A percentile compares a stretch with the other conserved stretches of the same genome.
phyloP scores from a whole-genome alignment of 1,139 yeast species.

The Meyerozyma guilliermondii region DNA sequence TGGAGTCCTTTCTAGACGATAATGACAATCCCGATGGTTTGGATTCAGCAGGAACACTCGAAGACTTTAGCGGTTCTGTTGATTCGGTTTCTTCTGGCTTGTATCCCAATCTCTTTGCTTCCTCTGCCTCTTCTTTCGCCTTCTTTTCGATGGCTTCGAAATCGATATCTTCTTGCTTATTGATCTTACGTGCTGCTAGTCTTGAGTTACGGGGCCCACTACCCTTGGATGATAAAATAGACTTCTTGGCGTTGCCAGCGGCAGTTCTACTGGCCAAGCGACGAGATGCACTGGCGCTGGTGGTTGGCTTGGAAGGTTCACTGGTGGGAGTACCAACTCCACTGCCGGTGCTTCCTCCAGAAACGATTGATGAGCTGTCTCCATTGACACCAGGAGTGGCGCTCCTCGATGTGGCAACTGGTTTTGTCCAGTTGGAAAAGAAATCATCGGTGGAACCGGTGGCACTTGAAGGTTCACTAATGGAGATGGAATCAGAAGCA shows the following conservation, averaged over 20 bases:
- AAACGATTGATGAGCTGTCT: constrained; percentile 15
- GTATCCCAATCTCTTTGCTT: constrained; percentile 67
- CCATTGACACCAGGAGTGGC: constrained; percentile 43
- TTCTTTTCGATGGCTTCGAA: constrained; percentile 88
- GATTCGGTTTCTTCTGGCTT: constrained; percentile 41
- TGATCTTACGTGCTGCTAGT: constrained; percentile 45
- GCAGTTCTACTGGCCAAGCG: constrained; percentile 12
- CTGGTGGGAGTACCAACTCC: constrained; percentile 12
- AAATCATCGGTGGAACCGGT: constrained; percentile 70
- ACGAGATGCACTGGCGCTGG: constrained; percentile 22
- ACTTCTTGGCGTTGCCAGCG: constrained; percentile 27
- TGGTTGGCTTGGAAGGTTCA: constrained; percentile 18
- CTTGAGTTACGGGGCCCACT: constrained; percentile 52
- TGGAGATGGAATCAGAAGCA: constrained; percentile 33
- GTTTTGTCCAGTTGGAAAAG: constrained; percentile 88
- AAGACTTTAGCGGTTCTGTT: constrained; percentile 1
- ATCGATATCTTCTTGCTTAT: constrained; percentile 64
- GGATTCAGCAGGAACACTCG: constrained; percentile 7
- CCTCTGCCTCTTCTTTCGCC: constrained; percentile 80
- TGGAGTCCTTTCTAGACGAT: constrained; percentile 9
- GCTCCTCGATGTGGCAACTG: constrained; percentile 44
- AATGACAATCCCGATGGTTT: constrained; percentile 7
- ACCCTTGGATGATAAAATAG: constrained; percentile 38
- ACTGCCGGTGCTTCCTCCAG: not conserved
- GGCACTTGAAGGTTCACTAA: constrained; percentile 25